A percentile compares a stretch with the other conserved stretches of the same genome.
Conservation (phyloP, 257 asterid species). For the Petunia secreta region DNA sequence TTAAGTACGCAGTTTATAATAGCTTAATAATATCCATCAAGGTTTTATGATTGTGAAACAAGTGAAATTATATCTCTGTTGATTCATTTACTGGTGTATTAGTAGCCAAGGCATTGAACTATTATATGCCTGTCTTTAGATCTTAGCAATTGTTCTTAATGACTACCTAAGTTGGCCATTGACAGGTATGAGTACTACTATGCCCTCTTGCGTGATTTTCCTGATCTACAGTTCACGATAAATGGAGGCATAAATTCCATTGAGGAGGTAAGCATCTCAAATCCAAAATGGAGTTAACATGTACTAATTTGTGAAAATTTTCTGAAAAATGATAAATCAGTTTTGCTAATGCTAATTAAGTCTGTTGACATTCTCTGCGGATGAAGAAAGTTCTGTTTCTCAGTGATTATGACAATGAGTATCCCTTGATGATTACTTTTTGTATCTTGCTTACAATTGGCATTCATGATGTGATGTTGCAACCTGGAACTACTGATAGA, state of each 20-base stretch:
- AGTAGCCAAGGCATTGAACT: constrained; percentile 26
- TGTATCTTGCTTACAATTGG: too few species aligned
- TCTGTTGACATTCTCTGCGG: too few species aligned
- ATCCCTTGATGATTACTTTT: too few species aligned
- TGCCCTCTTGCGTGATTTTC: constrained; percentile 97
- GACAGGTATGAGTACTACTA: constrained; percentile 90
- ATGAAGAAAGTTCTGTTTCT: too few species aligned
- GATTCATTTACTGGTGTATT: constrained; percentile 14
- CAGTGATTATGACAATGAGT: too few species aligned
- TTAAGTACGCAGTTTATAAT: constrained; percentile 55
- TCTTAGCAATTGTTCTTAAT: not conserved
- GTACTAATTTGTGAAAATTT: constrained; percentile 19
- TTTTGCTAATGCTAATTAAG: not conserved
- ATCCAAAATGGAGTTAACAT: constrained; percentile 10
- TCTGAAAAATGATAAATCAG: not conserved
- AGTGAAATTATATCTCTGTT: not conserved
- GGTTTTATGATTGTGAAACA: not conserved
- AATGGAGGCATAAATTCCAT: constrained; percentile 92
- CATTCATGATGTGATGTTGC: too few species aligned
- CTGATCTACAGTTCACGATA: constrained; percentile 83
- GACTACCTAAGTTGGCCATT: constrained; percentile 16
- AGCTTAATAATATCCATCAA: constrained; percentile 9
- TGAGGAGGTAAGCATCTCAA: constrained; percentile 64
- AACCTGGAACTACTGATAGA: too few species aligned
- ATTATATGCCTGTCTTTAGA: constrained; percentile 6